phyloP scores from a whole-genome alignment of 2,329 filamentous ascomycete genomes.

The Fusarium sp. region DNA sequence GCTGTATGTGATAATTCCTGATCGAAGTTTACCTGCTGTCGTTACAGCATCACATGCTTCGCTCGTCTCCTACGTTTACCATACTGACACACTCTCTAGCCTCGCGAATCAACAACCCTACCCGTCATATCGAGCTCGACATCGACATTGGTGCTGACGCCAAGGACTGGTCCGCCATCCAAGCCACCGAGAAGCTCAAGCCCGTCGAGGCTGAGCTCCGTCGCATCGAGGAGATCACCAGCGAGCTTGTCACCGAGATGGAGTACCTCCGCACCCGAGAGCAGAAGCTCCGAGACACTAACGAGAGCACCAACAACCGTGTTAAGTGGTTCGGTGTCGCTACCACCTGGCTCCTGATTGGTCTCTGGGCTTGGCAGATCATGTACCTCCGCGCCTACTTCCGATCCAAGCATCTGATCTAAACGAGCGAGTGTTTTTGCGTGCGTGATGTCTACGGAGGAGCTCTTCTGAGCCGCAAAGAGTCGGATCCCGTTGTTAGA shows the following conservation, averaged over 20 bases:
- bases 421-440: constrained; percentile 37
- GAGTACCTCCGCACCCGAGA: constrained; percentile 92
- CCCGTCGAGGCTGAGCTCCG: constrained; percentile 95
- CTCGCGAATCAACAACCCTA: constrained; percentile 58
- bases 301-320: constrained; percentile 98
- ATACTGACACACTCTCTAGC: constrained; percentile 38
- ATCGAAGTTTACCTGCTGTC: constrained; percentile 7
- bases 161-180: constrained; percentile 97
- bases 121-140: constrained; percentile 88
- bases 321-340: constrained; percentile 99
- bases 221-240: constrained; percentile 90
- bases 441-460: constrained; percentile 30
- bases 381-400: constrained; percentile 98
- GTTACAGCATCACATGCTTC: constrained; percentile 22
- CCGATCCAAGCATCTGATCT: constrained; percentile 69
- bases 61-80: neutral
- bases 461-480: constrained; percentile 20
- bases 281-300: constrained; percentile 97
- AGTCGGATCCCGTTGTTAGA: constrained; percentile 15
- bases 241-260: constrained; percentile 93
- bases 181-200: constrained; percentile 97
- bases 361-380: constrained; percentile 95
- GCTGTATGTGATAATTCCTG: constrained; percentile 68
- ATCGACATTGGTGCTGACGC: constrained; percentile 97
- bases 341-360: constrained; percentile 92